phyloP scores from a whole-genome alignment of 768 basidiomycete species.

The Lentinula boryana region DNA sequence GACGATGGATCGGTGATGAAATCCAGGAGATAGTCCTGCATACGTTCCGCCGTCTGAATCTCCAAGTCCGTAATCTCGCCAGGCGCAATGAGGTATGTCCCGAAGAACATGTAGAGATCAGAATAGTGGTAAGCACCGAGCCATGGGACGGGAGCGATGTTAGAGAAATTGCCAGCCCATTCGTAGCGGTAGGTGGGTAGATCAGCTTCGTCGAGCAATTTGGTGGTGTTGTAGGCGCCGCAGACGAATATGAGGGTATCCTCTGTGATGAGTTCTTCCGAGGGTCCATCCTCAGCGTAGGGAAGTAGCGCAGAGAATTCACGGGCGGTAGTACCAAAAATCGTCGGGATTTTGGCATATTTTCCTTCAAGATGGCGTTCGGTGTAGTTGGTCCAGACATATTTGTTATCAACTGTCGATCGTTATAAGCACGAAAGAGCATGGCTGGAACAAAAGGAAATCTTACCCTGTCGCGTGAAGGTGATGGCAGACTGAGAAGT shows the following conservation, averaged over 20 bases:
- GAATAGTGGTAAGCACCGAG: conserved; percentile 13
- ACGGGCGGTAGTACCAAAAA: conserved; percentile 7
- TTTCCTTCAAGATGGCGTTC: conserved; percentile 3
- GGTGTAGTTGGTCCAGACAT: conserved; percentile 8
- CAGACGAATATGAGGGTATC: conserved; percentile 1
- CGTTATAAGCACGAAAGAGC: not conserved
- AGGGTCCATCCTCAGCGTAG: conserved; percentile 8
- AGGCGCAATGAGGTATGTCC: conserved; percentile 10
- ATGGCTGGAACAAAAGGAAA: not conserved
- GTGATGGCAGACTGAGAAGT: conserved; percentile 6
- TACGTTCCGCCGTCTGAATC: conserved; percentile 8
- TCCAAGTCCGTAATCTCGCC: conserved; percentile 10
- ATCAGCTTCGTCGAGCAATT: conserved; percentile 3
- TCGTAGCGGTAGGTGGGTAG: conserved; percentile 9
- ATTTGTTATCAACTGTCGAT: conserved; percentile 3
- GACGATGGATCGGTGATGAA: conserved; percentile 13
- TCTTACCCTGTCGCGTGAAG: not conserved
- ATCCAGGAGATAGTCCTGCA: conserved; percentile 14
- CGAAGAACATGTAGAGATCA: conserved; percentile 15
- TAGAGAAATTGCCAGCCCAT: conserved; percentile 7
- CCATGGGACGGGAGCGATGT: conserved; percentile 6
- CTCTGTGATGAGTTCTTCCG: conserved; percentile 1
- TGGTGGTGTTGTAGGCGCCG: conserved; percentile 3
- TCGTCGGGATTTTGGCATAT: conserved; percentile 3
- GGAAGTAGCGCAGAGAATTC: conserved; percentile 6